A percentile compares a stretch with the other conserved stretches of the same genome.
Evolutionary conservation across 2,329 filamentous ascomycete genomes (phyloP).

Genomic region (Dothideomycetes sp.): DNA sequence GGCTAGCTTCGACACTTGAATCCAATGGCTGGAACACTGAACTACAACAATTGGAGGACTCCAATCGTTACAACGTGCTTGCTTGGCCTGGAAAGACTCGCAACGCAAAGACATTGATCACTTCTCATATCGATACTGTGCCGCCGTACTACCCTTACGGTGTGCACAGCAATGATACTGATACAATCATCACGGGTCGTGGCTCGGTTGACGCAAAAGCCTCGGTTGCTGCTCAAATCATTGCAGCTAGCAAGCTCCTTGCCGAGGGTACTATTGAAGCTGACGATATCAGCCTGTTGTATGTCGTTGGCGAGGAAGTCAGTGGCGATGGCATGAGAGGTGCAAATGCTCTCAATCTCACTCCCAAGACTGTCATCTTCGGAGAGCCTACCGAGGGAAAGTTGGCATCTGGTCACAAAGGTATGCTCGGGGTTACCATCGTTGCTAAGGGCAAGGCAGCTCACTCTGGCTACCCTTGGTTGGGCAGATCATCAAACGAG

Average conservation of each 20-base stretch:
- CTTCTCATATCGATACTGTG: slow-evolving; percentile 73
- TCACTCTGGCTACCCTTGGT: slow-evolving; percentile 86
- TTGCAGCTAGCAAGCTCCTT: slow-evolving; percentile 48
- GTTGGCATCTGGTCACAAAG: slow-evolving; percentile 87
- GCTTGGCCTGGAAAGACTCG: slow-evolving; percentile 47
- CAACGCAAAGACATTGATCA: slow-evolving; percentile 52
- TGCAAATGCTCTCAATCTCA: slow-evolving; percentile 36
- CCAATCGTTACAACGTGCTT: slow-evolving; percentile 61
- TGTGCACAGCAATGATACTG: slow-evolving; percentile 40
- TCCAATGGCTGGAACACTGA: slow-evolving; percentile 51
- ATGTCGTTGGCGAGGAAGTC: slow-evolving; percentile 72
- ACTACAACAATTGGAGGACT: slow-evolving; percentile 38
- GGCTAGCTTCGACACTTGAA: slow-evolving; percentile 56
- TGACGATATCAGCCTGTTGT: slow-evolving; percentile 41
- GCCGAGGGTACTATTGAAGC: slow-evolving; percentile 27
- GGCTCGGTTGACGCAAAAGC: slow-evolving; percentile 56
- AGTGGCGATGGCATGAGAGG: slow-evolving; percentile 68
- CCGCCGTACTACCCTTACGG: slow-evolving; percentile 63
- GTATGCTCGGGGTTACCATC: slow-evolving; percentile 58
- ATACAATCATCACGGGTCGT: slow-evolving; percentile 51
- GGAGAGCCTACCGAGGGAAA: slow-evolving; percentile 87
- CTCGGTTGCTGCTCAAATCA: slow-evolving; percentile 60
- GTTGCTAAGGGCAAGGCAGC: slow-evolving; percentile 63
- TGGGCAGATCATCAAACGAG: slow-evolving; percentile 77
- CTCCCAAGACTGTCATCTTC: slow-evolving; percentile 62